These are phyloP conservation scores for Scheffersomyces insectosa DNA, from an alignment of 1,139 yeast species.

Conservation along the genomic window DNA sequence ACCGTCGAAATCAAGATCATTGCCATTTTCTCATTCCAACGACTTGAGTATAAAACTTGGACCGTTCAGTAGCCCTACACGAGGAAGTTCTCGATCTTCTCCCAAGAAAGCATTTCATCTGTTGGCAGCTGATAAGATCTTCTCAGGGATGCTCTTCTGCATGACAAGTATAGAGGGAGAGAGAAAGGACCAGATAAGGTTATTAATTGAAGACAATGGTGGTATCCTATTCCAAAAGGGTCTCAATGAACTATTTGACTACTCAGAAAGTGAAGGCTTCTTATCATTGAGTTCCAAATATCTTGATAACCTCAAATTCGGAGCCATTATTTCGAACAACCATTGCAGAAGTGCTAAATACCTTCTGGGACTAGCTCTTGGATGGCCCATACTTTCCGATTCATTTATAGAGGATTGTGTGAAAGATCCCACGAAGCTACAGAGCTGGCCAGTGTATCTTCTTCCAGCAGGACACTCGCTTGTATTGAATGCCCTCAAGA, in stretches of 20 bases:
- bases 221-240: constrained; percentile 55
- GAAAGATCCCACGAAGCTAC: constrained; percentile 17
- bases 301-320: constrained; percentile 45
- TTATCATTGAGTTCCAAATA: constrained; percentile 15
- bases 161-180: constrained; percentile 38
- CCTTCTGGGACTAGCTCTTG: constrained; percentile 79
- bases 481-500: constrained; percentile 33
- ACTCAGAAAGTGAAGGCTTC: constrained; percentile 10
- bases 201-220: constrained; percentile 47
- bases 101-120: constrained; percentile 1
- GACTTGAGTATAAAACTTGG: background rate
- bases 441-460: constrained; percentile 55
- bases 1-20: background rate
- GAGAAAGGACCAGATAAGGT: constrained; percentile 34
- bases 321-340: constrained; percentile 61
- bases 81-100: constrained; percentile 1
- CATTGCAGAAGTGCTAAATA: constrained; percentile 72
- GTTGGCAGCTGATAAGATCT: constrained; percentile 9
- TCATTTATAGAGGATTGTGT: constrained; percentile 60
- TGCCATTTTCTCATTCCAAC: background rate
- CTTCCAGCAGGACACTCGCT: constrained; percentile 72
- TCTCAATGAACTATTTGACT: constrained; percentile 35
- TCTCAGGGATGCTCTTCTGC: constrained; percentile 33
- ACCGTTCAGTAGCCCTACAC: constrained; percentile 11
- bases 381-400: constrained; percentile 83